Evolutionary conservation across 2,329 filamentous ascomycete species (phyloP).

Genomic region (Raffaelea ambrosiae): DNA sequence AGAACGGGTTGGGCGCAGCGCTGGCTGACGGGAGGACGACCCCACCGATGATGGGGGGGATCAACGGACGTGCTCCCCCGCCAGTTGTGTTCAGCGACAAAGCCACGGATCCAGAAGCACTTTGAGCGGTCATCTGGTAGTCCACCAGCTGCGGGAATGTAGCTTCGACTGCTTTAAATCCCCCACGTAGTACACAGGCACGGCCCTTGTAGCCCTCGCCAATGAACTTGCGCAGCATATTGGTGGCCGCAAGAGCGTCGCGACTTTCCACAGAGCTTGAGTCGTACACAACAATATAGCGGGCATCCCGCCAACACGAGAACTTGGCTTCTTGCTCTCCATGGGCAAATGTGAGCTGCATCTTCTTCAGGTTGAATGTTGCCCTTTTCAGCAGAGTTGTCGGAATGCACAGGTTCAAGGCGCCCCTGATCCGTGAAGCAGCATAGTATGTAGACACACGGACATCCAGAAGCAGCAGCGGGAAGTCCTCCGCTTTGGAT

Average conservation of each 20-base stretch:
- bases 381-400: constrained; percentile 87
- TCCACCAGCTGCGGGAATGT: constrained; percentile 60
- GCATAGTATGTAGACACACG: constrained; percentile 79
- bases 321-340: constrained; percentile 65
- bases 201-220: constrained; percentile 72
- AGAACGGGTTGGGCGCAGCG: constrained; percentile 77
- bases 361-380: constrained; percentile 80
- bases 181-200: constrained; percentile 69
- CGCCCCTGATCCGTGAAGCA: constrained; percentile 64
- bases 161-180: constrained; percentile 66
- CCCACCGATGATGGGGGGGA: constrained; percentile 79
- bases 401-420: constrained; percentile 88
- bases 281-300: constrained; percentile 83
- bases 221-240: constrained; percentile 89
- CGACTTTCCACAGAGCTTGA: constrained; percentile 65
- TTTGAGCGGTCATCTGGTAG: constrained; percentile 26
- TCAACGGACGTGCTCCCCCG: constrained; percentile 35
- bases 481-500: constrained; percentile 20
- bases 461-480: constrained; percentile 69
- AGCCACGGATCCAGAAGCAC: constrained; percentile 29
- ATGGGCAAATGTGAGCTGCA: constrained; percentile 77
- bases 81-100: constrained; percentile 40
- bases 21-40: constrained; percentile 68
- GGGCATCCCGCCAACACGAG: constrained; percentile 63
- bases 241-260: constrained; percentile 71